phyloP scores from a whole-genome alignment of 768 basidiomycete species.

The Psilocybe cubensis region DNA sequence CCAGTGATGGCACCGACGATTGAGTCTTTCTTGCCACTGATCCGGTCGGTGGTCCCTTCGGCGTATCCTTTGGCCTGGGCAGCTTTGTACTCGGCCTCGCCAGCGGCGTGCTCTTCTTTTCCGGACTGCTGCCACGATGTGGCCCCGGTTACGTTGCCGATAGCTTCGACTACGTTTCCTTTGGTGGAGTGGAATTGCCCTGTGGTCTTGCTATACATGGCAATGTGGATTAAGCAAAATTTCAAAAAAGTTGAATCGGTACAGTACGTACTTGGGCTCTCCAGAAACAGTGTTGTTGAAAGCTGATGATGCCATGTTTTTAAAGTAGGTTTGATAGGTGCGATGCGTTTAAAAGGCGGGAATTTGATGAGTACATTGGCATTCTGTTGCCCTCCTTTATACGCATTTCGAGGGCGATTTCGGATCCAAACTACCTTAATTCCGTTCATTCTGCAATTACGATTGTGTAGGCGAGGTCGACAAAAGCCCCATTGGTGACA shows the following conservation, averaged over 20 bases:
- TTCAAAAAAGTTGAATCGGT: background rate
- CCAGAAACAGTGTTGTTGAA: constrained; percentile 29
- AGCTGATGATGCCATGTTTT: constrained; percentile 23
- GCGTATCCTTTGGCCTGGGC: constrained; percentile 53
- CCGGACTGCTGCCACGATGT: constrained; percentile 49
- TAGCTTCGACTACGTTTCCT: constrained; percentile 39
- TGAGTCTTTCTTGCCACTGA: constrained; percentile 50
- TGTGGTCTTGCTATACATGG: constrained; percentile 36
- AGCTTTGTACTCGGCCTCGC: constrained; percentile 53
- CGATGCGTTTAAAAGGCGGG: too few species aligned
- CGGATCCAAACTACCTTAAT: too few species aligned
- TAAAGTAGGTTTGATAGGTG: background rate
- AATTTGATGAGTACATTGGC: too few species aligned
- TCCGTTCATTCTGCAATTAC: too few species aligned
- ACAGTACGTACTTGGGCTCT: constrained; percentile 31
- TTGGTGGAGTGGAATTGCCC: constrained; percentile 49
- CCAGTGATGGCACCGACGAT: constrained; percentile 56
- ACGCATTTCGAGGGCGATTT: too few species aligned
- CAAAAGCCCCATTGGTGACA: too few species aligned
- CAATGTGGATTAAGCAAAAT: background rate
- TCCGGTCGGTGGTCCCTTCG: constrained; percentile 48
- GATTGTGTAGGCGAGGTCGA: too few species aligned
- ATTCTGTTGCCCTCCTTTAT: too few species aligned
- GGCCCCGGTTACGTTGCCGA: constrained; percentile 54
- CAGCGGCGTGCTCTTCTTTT: constrained; percentile 54